Evolutionary conservation across 2,329 filamentous ascomycete genomes (phyloP), one percentile per base, ranked within the genome.

Genomic region (Elsinoe perseae): DNA sequence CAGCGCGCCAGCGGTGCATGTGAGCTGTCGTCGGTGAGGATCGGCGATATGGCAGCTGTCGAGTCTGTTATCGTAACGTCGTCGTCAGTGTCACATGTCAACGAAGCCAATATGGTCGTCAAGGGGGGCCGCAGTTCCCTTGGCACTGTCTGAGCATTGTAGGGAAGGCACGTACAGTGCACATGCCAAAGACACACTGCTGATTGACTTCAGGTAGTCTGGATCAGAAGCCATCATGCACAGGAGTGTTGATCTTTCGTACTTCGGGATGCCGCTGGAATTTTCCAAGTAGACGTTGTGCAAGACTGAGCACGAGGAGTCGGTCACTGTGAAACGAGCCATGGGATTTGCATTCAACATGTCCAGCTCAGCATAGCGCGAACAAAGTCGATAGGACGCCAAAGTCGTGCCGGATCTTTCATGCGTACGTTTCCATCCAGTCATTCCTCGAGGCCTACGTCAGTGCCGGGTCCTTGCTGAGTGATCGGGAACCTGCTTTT

Each of bases 21-120:
- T 52, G 48, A 36, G 30, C 14, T 20, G 18, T 14, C 28, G 48
- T n/a, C 40, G 40, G 23, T 25, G 40, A n/a, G n/a, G n/a, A 44
- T 44, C 40, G 40, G 40, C 40, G 20, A 44, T 44, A n/a, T 44
- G 23, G 20, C 40, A 25, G 40, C 9, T 44, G 21, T 27, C 23
- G 40, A 44, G 3, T 25, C 6, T 12, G 20, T n/a, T 10, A 23
- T 23, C 40, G 20, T 44, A 44, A 25, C 14, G 23, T 44, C 40
- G 40, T 44, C 40, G 40, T 44, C 40, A 44, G 20, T 44, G 40
- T 44, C 40, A 44, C 40, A 44, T 44, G 40, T 14, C 20, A 25
- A 7, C 14, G 40, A 44, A 25, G 40, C 23, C 18, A n/a, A 18
- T 44, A 27, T 27, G 21, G 40, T 44, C 20, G 40, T 44, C 20